Evolutionary conservation across 2,329 filamentous ascomycete species (phyloP).

Genomic region (Sclerotinia minor): DNA sequence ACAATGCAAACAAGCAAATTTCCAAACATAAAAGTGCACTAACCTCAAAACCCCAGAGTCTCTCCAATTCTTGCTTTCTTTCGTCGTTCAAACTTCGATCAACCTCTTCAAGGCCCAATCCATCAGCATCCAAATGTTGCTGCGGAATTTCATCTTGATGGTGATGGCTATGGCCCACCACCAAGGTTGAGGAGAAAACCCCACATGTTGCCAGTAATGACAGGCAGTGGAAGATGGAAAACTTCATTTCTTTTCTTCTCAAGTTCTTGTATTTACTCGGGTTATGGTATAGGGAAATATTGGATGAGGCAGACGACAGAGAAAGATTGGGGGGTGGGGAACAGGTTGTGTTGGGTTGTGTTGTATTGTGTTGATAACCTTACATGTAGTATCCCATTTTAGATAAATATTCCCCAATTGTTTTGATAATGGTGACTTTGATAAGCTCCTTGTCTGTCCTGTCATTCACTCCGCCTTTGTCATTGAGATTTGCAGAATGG

Average conservation of each 20-base stretch:
- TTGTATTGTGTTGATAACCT: too few species aligned
- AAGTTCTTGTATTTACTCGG: neutral
- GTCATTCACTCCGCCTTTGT: neutral
- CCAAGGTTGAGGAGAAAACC: neutral
- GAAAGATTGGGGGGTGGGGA: neutral
- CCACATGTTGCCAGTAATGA: slow-evolving; percentile 7
- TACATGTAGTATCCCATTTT: neutral
- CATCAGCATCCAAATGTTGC: neutral
- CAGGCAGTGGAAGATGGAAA: neutral
- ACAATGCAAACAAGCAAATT: neutral
- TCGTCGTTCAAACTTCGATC: slow-evolving; percentile 42
- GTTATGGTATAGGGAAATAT: neutral
- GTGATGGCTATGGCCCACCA: neutral
- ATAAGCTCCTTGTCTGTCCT: neutral
- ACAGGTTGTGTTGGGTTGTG: too few species aligned
- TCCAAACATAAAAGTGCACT: neutral
- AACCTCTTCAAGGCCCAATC: slow-evolving; percentile 9
- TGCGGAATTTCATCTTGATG: neutral
- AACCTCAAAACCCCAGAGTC: slow-evolving; percentile 60
- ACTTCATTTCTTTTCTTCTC: neutral
- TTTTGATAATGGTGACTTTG: neutral
- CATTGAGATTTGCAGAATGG: neutral
- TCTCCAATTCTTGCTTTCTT: slow-evolving; percentile 54
- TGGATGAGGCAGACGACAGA: neutral
- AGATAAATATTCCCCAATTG: neutral